Conservation (phyloP, 2,329 filamentous ascomycete species). For the Sporothrix inflata region DNA sequence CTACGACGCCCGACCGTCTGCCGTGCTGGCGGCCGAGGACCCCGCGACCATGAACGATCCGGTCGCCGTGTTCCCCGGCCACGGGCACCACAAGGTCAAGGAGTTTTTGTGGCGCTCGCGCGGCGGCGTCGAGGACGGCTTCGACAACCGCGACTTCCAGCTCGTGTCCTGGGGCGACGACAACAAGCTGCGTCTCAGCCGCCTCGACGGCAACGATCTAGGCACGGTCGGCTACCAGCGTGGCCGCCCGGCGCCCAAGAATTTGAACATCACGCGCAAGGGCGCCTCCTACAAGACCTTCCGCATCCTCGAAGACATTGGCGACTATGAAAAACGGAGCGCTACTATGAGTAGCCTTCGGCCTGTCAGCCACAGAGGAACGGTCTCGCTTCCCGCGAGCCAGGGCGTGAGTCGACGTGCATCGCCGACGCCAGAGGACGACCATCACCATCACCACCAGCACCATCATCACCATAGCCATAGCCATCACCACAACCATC, state of each 20-base stretch:
- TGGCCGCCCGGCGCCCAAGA: constrained; percentile 65
- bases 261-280: constrained; percentile 75
- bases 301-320: constrained; percentile 67
- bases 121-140: constrained; percentile 65
- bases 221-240: constrained; percentile 73
- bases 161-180: constrained; percentile 92
- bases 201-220: constrained; percentile 66
- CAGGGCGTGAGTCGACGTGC: constrained; percentile 21
- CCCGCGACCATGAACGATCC: constrained; percentile 51
- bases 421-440: constrained; percentile 18
- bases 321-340: constrained; percentile 60
- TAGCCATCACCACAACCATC: background rate
- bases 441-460: constrained; percentile 3
- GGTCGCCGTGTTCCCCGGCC: constrained; percentile 62
- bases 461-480: constrained; percentile 9
- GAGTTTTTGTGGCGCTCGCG: constrained; percentile 89
- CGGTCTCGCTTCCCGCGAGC: constrained; percentile 14
- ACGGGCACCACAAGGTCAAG: constrained; percentile 72
- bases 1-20: constrained; percentile 64
- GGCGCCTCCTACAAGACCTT: constrained; percentile 87
- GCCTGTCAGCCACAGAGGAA: constrained; percentile 46
- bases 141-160: constrained; percentile 87
- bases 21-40: constrained; percentile 45
- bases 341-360: constrained; percentile 66
- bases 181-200: constrained; percentile 77